Conservation (phyloP, 192 early-diverging fungal genomes). For the Backusella tuberculispora region DNA sequence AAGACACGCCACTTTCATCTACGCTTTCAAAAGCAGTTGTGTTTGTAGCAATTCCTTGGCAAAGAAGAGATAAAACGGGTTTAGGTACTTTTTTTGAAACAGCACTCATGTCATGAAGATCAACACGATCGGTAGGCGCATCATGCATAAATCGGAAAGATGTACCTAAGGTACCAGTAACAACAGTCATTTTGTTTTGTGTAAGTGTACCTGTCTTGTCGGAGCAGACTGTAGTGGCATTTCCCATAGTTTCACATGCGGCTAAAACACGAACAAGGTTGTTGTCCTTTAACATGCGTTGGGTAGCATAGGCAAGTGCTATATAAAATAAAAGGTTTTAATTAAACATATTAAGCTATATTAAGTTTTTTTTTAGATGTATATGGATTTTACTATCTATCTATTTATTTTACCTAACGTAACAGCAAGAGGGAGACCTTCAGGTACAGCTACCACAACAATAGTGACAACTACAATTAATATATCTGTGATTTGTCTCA, state of each 20-base stretch:
- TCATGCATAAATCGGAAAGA: conserved; percentile 63
- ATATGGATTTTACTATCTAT: not conserved
- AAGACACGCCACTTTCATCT: conserved; percentile 52
- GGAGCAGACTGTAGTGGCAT: conserved; percentile 97
- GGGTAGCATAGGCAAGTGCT: conserved; percentile 92
- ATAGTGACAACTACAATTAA: conserved; percentile 92
- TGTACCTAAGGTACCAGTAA: conserved; percentile 79
- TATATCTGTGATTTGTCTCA: conserved; percentile 71
- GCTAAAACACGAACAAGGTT: conserved; percentile 95
- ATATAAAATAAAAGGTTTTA: not conserved
- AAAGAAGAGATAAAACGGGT: conserved; percentile 52
- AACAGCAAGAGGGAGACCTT: conserved; percentile 98
- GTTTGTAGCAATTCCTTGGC: conserved; percentile 81
- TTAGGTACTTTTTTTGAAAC: conserved; percentile 49
- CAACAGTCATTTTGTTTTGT: conserved; percentile 97
- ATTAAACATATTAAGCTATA: not conserved
- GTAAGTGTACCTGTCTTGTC: conserved; percentile 99
- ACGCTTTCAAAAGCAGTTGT: conserved; percentile 74
- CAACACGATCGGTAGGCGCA: conserved; percentile 37
- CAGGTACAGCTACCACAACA: conserved; percentile 97
- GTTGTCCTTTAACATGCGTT: conserved; percentile 95
- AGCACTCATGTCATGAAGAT: conserved; percentile 54
- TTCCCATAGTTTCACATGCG: conserved; percentile 99
- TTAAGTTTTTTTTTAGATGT: too few relatives aligned
- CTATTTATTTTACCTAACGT: conserved; percentile 61